phyloP scores from a whole-genome alignment of 768 basidiomycete genomes.

The Boletus reticulatus region DNA sequence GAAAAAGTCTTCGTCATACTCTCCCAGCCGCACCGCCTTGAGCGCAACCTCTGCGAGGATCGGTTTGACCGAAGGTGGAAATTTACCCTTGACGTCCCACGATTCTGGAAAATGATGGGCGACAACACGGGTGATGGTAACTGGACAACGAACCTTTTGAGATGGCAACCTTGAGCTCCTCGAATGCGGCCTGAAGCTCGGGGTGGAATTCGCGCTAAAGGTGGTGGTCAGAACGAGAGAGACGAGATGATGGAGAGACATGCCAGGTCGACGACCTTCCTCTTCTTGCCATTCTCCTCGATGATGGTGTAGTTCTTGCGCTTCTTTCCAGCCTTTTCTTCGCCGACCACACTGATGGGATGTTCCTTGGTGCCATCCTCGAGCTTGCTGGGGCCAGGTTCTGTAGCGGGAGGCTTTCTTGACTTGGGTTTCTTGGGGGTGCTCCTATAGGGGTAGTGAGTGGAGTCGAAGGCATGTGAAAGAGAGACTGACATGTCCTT shows the following conservation, averaged over 20 bases:
- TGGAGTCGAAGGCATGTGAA: neutral
- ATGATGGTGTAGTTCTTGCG: conserved; percentile 52
- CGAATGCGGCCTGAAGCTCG: conserved; percentile 60
- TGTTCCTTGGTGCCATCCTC: conserved; percentile 48
- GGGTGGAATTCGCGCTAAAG: conserved; percentile 66
- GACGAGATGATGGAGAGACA: conserved; percentile 13
- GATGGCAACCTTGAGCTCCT: conserved; percentile 59
- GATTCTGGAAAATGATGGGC: conserved; percentile 45
- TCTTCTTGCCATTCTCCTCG: conserved; percentile 64
- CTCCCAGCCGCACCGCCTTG: conserved; percentile 76
- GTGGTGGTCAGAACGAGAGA: neutral
- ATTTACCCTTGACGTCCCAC: conserved; percentile 85
- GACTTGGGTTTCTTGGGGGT: conserved; percentile 74
- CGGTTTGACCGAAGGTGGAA: conserved; percentile 80
- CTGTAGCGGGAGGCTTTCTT: conserved; percentile 41
- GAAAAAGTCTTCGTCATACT: conserved; percentile 93
- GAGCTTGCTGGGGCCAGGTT: conserved; percentile 25
- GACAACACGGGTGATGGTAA: neutral
- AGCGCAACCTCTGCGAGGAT: conserved; percentile 67
- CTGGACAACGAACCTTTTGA: conserved; percentile 43
- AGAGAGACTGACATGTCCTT: conserved; percentile 57
- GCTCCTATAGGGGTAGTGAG: conserved; percentile 33
- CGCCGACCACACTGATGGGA: conserved; percentile 46
- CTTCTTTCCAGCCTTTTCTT: conserved; percentile 45
- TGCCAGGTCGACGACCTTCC: conserved; percentile 68